Conservation (phyloP, 306 rosid species). For the Medicago ruthenica region DNA sequence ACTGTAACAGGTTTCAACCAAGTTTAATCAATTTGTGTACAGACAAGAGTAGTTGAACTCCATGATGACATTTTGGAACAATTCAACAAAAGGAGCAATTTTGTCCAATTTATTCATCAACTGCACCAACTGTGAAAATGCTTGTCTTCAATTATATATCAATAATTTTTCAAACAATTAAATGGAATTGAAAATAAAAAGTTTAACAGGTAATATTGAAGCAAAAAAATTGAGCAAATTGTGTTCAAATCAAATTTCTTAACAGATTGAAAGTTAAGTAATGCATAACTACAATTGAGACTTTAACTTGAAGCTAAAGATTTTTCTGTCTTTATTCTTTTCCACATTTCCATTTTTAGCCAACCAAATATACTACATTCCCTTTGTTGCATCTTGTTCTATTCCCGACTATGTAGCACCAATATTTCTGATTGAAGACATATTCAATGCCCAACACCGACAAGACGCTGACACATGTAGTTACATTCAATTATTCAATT, state of each 20-base stretch:
- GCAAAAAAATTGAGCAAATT: conserved; percentile 42
- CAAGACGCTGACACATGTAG: neutral
- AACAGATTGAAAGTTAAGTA: conserved; percentile 47
- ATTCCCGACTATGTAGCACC: conserved; percentile 5
- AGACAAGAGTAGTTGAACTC: conserved; percentile 44
- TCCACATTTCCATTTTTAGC: conserved; percentile 40
- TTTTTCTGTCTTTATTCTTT: conserved; percentile 31
- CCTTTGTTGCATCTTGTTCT: conserved; percentile 28
- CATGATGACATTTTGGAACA: conserved; percentile 28
- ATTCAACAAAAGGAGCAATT: neutral
- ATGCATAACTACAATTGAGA: conserved; percentile 45
- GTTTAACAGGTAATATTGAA: neutral
- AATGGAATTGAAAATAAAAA: conserved; percentile 34
- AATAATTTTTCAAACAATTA: neutral
- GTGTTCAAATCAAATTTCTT: conserved; percentile 37
- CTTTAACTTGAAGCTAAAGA: conserved; percentile 36
- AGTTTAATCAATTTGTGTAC: conserved; percentile 32
- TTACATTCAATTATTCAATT: neutral
- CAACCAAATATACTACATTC: conserved; percentile 41
- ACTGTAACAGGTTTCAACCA: conserved; percentile 16
- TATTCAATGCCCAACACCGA: neutral
- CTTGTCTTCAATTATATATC: conserved; percentile 34
- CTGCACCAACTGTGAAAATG: conserved; percentile 24
- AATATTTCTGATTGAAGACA: neutral
- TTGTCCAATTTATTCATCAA: conserved; percentile 27